Base-by-base conservation (phyloP, 352 stramenopile genomes). In the Phytophthora pseudosyringae region DNA sequence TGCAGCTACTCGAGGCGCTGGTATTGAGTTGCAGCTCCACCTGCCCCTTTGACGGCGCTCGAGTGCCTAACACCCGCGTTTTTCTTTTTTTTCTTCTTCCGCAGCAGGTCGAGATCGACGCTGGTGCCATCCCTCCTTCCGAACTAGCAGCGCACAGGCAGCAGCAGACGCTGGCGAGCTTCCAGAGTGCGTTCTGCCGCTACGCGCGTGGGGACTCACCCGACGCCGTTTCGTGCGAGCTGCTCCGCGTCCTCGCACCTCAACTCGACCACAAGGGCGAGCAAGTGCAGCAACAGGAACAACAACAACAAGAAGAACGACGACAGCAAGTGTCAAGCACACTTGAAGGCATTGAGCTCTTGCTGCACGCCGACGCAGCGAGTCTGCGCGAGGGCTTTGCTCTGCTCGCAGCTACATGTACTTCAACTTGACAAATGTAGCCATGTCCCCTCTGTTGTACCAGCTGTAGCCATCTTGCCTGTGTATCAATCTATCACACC, bases 101-200 rank as follows among this genome's bases (percentile, higher is more conserved):
- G 16, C 13, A 60, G 41, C 56, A 67, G 39, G n/a, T n/a, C 28
- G 38, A 67, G 11, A 32, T 53, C 40, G 29, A 52, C 5, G 33
- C 5, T 9, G 28, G 39, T 18, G 25, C 12, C 21, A 11, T 29
- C 13, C 4, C 33, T 31, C 16, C 41, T 18, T 25, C 50, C 7
- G 8, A 47, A 3, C 12, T 21, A 39, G 40, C 52, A 12, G 49
- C 35, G 31, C 36, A 26, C 21, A 55, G 57, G 39, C 52, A 60
- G 13, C 73, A 70, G 18, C 59, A 61, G 32, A 65, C 50, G 35
- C 36, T 73, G 8, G 54, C 60, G 48, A 31, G 43, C n/a, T 75
- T 79, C 65, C 71, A 85, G 43, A 21, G 50, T n/a, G 73, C 73
- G 3, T 65, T 62, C 50, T 82, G 76, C 31, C 73, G 59, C 5